phyloP scores from a whole-genome alignment of 2,329 filamentous ascomycete species.

The Sporothrix humicola region DNA sequence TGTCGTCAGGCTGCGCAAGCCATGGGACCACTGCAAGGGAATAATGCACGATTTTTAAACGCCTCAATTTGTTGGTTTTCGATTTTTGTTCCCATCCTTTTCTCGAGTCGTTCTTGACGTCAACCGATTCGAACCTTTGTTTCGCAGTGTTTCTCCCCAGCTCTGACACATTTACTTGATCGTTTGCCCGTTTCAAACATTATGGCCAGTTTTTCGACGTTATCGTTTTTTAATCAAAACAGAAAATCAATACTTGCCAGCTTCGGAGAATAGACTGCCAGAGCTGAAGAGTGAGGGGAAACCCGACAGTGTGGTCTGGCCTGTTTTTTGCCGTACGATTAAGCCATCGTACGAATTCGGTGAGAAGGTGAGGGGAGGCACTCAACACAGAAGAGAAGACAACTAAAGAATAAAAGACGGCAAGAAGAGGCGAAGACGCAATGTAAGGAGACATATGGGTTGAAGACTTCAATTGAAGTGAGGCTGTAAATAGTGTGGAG shows the following conservation, averaged over 20 bases:
- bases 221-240: background rate
- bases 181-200: background rate
- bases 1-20: constrained; percentile 1
- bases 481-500: constrained; percentile 1
- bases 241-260: background rate
- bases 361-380: background rate
- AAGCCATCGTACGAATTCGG: constrained; percentile 16
- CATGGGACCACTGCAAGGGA: constrained; percentile 14
- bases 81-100: background rate
- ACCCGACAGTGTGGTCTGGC: background rate
- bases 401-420: background rate
- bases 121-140: background rate
- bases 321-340: background rate
- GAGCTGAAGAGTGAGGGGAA: background rate
- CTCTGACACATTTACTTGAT: background rate
- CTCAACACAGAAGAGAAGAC: background rate
- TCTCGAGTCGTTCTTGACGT: background rate
- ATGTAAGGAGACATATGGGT: background rate
- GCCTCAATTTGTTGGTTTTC: background rate
- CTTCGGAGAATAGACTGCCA: background rate
- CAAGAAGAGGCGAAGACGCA: background rate
- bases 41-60: background rate
- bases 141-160: background rate
- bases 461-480: background rate
- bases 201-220: background rate